These are phyloP conservation scores for Jamesozyma lodderae DNA, from an alignment of 805 yeast species.

Conservation along the genomic window DNA sequence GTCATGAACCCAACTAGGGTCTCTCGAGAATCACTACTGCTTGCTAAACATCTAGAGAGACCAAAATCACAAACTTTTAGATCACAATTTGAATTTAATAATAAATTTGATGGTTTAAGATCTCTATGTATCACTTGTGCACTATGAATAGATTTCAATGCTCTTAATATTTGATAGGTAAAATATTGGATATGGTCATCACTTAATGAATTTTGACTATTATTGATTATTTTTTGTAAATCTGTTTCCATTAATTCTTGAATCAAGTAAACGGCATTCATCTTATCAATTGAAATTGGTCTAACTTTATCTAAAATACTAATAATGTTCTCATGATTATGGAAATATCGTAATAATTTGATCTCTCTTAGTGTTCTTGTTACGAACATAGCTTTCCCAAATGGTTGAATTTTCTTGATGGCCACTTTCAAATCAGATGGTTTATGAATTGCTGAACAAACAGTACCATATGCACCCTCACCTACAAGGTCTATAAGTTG, in stretches of 20 bases:
- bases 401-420: constrained; percentile 68
- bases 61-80: constrained; percentile 76
- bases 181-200: constrained; percentile 67
- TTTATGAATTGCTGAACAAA: constrained; percentile 57
- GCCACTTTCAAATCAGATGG: constrained; percentile 60
- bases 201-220: constrained; percentile 32
- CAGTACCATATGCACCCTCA: constrained; percentile 78
- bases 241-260: constrained; percentile 77
- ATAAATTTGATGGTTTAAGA: constrained; percentile 62
- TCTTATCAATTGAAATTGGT: constrained; percentile 48
- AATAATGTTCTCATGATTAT: constrained; percentile 64
- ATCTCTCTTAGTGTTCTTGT: constrained; percentile 65
- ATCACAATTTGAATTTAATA: constrained; percentile 63
- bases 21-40: constrained; percentile 34
- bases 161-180: constrained; percentile 60
- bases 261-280: constrained; percentile 64
- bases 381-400: constrained; percentile 54
- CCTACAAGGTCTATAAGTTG: constrained; percentile 56
- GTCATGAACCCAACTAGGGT: constrained; percentile 50
- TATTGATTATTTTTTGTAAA: constrained; percentile 53
- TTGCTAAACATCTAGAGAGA: constrained; percentile 47
- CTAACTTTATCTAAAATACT: constrained; percentile 57
- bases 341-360: constrained; percentile 53
- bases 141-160: constrained; percentile 60
- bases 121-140: constrained; percentile 72